Conservation (phyloP, 352 stramenopile genomes). For the Pythium insidiosum region DNA sequence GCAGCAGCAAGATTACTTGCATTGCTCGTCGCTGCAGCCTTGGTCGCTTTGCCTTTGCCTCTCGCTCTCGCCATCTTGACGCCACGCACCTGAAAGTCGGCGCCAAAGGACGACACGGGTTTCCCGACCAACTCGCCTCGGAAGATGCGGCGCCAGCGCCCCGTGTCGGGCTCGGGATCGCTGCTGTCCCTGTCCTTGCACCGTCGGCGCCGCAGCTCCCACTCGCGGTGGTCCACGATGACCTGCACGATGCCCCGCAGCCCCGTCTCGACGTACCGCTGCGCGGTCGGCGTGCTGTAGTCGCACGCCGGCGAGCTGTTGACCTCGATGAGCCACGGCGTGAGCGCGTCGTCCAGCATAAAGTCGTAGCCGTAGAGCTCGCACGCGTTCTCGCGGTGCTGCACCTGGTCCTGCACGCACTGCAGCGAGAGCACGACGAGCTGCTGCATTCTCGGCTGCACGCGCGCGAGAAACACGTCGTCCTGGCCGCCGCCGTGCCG, state of each 20-base stretch:
- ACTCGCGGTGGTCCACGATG: conserved; percentile 80
- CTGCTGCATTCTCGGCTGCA: conserved; percentile 83
- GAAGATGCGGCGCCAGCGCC: conserved; percentile 58
- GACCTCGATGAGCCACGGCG: conserved; percentile 89
- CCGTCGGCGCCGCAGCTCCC: conserved; percentile 36
- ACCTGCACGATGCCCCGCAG: conserved; percentile 85
- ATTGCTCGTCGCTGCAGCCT: neutral
- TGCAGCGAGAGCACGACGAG: conserved; percentile 79
- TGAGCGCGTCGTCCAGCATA: conserved; percentile 85
- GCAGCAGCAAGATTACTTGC: neutral
- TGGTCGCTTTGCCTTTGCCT: neutral
- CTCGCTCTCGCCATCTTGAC: conserved; percentile 30
- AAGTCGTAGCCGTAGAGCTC: conserved; percentile 94
- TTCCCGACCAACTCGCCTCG: conserved; percentile 56
- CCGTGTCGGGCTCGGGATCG: conserved; percentile 39
- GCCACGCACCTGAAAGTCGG: conserved; percentile 65
- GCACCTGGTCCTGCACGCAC: conserved; percentile 83
- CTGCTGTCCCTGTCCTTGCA: neutral
- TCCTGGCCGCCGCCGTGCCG: conserved; percentile 20
- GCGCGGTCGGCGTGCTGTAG: conserved; percentile 88
- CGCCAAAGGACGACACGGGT: conserved; percentile 47
- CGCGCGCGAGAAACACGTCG: conserved; percentile 28
- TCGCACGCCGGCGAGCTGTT: conserved; percentile 91
- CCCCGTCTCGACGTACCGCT: conserved; percentile 81
- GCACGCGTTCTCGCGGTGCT: conserved; percentile 86